These are phyloP conservation scores for Xylariaceae sp. DNA, from an alignment of 2,329 filamentous ascomycete species.

Conservation along the genomic window DNA sequence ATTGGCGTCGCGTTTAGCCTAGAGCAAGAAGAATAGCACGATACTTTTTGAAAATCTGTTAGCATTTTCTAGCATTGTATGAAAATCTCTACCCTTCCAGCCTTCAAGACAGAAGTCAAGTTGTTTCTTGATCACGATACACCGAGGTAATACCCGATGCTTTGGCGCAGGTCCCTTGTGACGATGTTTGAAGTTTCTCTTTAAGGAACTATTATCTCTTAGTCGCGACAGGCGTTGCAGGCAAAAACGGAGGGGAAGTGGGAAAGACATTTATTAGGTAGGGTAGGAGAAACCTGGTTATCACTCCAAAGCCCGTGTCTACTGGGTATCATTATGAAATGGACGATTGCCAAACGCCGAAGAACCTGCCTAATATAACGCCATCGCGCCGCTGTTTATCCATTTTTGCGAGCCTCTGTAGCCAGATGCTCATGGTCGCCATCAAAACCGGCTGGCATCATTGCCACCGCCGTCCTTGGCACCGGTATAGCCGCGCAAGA, in stretches of 20 bases:
- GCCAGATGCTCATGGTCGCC: too few relatives aligned
- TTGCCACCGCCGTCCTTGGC: not conserved
- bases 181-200: not conserved
- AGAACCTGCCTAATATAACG: not conserved
- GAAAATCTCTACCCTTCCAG: not conserved
- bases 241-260: not conserved
- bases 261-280: not conserved
- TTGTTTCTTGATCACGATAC: not conserved
- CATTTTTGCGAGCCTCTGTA: too few relatives aligned
- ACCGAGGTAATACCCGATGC: not conserved
- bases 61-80: not conserved
- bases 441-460: too few relatives aligned
- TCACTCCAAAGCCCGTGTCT: not conserved
- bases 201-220: not conserved
- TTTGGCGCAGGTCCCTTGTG: not conserved
- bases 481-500: not conserved
- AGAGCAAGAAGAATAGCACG: not conserved
- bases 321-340: slow-evolving; percentile 4
- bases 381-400: too few relatives aligned
- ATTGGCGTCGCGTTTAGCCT: not conserved
- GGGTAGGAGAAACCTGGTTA: not conserved
- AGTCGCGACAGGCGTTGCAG: not conserved
- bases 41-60: not conserved
- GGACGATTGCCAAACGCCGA: slow-evolving; percentile 1
- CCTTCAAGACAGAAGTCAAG: not conserved